Base-by-base conservation (phyloP, 2,329 filamentous ascomycete genomes). In the Alternaria consortialis region DNA sequence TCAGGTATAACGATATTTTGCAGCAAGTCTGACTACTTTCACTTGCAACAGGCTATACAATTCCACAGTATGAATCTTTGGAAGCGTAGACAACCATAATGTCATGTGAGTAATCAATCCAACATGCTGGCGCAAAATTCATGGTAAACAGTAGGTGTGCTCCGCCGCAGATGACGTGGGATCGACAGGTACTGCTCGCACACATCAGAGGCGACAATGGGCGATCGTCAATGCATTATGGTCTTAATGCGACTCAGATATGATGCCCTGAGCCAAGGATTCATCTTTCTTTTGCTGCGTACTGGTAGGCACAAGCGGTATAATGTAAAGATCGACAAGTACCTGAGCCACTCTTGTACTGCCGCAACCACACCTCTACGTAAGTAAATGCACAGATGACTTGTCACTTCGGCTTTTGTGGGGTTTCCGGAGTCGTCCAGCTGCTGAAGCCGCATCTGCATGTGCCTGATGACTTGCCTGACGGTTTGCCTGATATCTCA, bases 151-250 rank as follows among this genome's bases (percentile, higher is more conserved):
- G 23, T 44, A 23, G 46, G 20, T 36, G 31, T 48, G 46, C 46
- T 36, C 1, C 46, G 32, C 46, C 46, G 32, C 31, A 50, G 13
- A 27, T 50, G 46, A 50, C 46, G 46, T 50, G 46, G 31, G 31
- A 27, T 50, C 46, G 46, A 50, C 46, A 50, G 46, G 46, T 36
- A 50, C 46, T 36, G 46, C 11, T 36, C 17, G n/a, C 31, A 31
- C 12, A 25, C 46, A 13, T 23, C 46, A 23, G 13, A 48, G 20
- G 31, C 31, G 46, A 50, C 9, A 27, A 3, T 17, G 23, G 17
- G 9, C 46, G 17, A 37, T 37, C 8, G 17, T 37, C 46, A 34
- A 13, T 50, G 46, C 32, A 23, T n/a, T 12, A 37, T 25, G 7
- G 20, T 25, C 6, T 1, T 13, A 15, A 42, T 9, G 11, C 46